Percentiles rank a stretch among this genome's conserved stretches.
These are phyloP conservation scores for Tardiomyces blankii DNA, from an alignment of 1,139 yeast genomes.

Conservation along the genomic window DNA sequence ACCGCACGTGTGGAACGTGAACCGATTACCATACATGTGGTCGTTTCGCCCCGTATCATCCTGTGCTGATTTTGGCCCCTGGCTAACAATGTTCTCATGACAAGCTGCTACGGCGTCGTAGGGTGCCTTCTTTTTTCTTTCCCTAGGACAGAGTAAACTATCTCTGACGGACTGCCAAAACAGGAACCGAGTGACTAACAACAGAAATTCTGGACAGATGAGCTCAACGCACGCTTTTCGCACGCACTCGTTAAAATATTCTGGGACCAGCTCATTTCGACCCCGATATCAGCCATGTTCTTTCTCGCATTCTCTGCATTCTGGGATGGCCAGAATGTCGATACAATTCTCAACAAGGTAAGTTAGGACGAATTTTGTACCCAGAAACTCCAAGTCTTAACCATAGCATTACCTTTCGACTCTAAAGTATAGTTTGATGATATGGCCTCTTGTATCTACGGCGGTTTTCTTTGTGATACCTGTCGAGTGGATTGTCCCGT, in stretches of 20 bases:
- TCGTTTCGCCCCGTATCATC: too few species aligned
- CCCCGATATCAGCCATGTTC: conserved; percentile 23
- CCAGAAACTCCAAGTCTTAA: too few species aligned
- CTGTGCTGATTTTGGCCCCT: too few species aligned
- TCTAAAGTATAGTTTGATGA: conserved; percentile 20
- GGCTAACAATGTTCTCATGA: too few species aligned
- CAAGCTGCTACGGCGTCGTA: too few species aligned
- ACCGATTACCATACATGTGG: too few species aligned
- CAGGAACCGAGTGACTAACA: too few species aligned
- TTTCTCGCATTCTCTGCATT: conserved; percentile 23
- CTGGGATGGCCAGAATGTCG: conserved; percentile 28
- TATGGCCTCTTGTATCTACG: conserved; percentile 28
- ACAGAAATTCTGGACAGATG: conserved; percentile 26
- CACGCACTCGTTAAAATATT: conserved; percentile 16
- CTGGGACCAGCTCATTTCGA: conserved; percentile 25
- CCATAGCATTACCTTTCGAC: conserved; percentile 14
- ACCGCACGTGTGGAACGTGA: too few species aligned
- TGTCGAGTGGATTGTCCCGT: conserved; percentile 22
- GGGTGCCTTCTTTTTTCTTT: too few species aligned
- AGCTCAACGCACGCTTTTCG: conserved; percentile 15
- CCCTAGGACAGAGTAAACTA: too few species aligned
- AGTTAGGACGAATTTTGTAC: too few species aligned
- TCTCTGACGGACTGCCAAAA: too few species aligned
- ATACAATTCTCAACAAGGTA: conserved; percentile 19
- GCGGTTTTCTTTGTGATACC: conserved; percentile 23